phyloP scores from a whole-genome alignment of 192 early-diverging fungal genomes.

The Entrophospora sp. region DNA sequence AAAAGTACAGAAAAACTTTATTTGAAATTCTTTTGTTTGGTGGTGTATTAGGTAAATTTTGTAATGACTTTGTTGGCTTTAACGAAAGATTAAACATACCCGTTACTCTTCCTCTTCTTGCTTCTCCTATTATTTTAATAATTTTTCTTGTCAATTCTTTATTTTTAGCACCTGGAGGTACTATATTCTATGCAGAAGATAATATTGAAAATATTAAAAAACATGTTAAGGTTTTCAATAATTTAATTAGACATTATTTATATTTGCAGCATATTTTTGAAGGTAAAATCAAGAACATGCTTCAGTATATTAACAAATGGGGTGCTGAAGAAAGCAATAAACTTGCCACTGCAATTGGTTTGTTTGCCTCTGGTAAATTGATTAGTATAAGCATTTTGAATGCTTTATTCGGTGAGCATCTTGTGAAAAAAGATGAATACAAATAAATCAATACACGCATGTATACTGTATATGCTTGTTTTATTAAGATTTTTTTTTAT shows the following conservation, averaged over 20 bases:
- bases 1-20: slow-evolving; percentile 88
- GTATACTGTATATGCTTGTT: too few species aligned
- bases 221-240: slow-evolving; percentile 77
- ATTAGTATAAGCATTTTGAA: slow-evolving; percentile 63
- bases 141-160: neutral
- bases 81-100: too few species aligned
- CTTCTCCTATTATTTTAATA: too few species aligned
- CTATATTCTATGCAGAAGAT: slow-evolving; percentile 62
- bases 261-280: slow-evolving; percentile 83
- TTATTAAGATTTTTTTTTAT: neutral
- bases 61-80: neutral
- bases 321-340: slow-evolving; percentile 64
- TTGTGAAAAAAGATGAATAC: slow-evolving; percentile 81
- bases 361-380: slow-evolving; percentile 60
- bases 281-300: slow-evolving; percentile 72
- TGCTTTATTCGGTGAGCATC: slow-evolving; percentile 82
- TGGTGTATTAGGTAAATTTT: slow-evolving; percentile 64
- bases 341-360: slow-evolving; percentile 68
- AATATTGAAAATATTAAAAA: slow-evolving; percentile 59
- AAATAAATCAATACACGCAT: neutral
- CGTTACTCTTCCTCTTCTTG: too few species aligned
- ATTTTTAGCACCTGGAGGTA: slow-evolving; percentile 62
- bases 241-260: slow-evolving; percentile 89
- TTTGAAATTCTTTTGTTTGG: slow-evolving; percentile 93
- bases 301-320: slow-evolving; percentile 90